These are phyloP conservation scores for Gloeophyllum trabeum DNA, from an alignment of 768 basidiomycete species.

Conservation along the genomic window DNA sequence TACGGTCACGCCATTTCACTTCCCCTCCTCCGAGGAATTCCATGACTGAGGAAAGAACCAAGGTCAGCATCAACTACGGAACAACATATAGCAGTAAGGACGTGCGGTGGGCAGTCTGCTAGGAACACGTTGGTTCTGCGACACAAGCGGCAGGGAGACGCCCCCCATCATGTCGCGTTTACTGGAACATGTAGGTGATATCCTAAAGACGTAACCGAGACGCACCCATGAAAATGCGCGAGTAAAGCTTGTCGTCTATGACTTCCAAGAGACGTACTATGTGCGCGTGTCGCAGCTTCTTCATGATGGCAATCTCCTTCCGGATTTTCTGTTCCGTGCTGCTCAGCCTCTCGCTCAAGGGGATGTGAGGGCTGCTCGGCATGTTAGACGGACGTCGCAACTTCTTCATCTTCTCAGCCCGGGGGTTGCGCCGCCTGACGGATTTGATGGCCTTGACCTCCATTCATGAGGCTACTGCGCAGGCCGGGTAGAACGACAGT, in stretches of 20 bases:
- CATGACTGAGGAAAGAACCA: constrained; percentile 51
- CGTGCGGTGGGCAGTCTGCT: no score
- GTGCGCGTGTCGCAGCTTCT: constrained; percentile 85
- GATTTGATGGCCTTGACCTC: constrained; percentile 63
- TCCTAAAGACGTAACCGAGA: constrained; percentile 14
- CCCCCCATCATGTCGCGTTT: not conserved
- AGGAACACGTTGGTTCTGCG: no score
- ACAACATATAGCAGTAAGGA: not conserved
- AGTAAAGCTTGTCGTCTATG: constrained; percentile 82
- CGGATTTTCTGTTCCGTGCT: constrained; percentile 77
- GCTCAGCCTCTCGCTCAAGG: constrained; percentile 56
- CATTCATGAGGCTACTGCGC: not conserved
- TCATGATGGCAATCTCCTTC: constrained; percentile 98
- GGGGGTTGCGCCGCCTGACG: constrained; percentile 61
- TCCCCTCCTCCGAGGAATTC: constrained; percentile 95
- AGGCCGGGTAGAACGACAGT: constrained; percentile 18
- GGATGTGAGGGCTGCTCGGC: constrained; percentile 30
- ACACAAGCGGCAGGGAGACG: not conserved
- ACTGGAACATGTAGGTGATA: not conserved
- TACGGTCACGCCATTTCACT: constrained; percentile 72
- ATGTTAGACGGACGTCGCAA: constrained; percentile 29
- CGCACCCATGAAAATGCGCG: constrained; percentile 92
- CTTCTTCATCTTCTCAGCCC: constrained; percentile 49
- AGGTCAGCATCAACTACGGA: not conserved
- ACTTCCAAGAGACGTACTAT: constrained; percentile 87